phyloP scores from a whole-genome alignment of 2,329 filamentous ascomycete genomes.

The Xylariaceae sp. region DNA sequence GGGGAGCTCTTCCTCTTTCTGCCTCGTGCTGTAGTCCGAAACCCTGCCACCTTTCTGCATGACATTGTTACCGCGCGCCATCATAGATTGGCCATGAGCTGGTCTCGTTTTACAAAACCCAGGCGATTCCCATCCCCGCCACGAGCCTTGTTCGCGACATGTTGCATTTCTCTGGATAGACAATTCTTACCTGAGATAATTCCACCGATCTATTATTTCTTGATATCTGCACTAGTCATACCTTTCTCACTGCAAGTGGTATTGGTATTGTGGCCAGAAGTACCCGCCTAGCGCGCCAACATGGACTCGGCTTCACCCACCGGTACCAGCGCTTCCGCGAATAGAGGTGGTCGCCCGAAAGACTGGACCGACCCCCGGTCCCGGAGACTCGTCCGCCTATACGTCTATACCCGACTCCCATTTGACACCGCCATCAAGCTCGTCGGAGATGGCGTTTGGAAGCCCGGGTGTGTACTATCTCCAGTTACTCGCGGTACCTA shows the following conservation, averaged over 20 bases:
- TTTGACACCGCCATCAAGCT: slow-evolving; percentile 43
- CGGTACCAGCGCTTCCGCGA: slow-evolving; percentile 21
- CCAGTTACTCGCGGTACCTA: background rate
- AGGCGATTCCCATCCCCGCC: background rate
- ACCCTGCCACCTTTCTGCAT: too few relatives aligned
- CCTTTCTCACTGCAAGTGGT: background rate
- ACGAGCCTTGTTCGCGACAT: background rate
- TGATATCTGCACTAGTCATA: background rate
- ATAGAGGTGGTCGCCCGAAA: slow-evolving; percentile 45
- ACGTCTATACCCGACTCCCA: slow-evolving; percentile 51
- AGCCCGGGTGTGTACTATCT: slow-evolving; percentile 41
- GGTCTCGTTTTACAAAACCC: slow-evolving; percentile 5
- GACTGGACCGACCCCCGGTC: slow-evolving; percentile 51
- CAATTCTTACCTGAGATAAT: background rate
- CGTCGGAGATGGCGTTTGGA: slow-evolving; percentile 41
- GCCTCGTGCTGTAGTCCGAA: too few relatives aligned
- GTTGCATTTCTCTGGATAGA: too few relatives aligned
- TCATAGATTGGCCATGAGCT: background rate
- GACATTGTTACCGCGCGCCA: too few relatives aligned
- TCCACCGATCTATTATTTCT: too few relatives aligned
- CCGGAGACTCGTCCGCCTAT: slow-evolving; percentile 51
- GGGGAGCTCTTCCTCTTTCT: too few relatives aligned
- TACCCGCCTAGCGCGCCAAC: background rate
- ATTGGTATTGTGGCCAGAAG: background rate
- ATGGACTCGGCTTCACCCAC: slow-evolving; percentile 26